These are phyloP conservation scores for Alternaria ventricosa DNA, from an alignment of 2,329 filamentous ascomycete species.

Conservation along the genomic window DNA sequence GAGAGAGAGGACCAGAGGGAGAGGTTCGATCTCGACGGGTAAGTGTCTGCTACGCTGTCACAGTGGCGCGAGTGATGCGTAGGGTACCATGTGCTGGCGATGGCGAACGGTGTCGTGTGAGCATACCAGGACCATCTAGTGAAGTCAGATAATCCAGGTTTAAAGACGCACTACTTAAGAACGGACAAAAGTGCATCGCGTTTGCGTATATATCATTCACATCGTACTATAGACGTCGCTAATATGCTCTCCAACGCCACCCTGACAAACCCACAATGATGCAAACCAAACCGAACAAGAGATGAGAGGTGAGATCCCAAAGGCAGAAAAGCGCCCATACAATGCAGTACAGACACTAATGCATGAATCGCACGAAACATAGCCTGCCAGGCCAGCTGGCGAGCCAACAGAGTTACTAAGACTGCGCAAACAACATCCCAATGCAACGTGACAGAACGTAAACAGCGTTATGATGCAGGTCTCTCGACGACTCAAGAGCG, in stretches of 20 bases:
- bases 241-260: background rate
- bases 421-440: conserved; percentile 14
- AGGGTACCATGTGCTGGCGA: background rate
- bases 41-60: background rate
- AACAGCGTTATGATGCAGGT: background rate
- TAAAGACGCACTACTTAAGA: background rate
- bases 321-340: background rate
- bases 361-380: background rate
- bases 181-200: background rate
- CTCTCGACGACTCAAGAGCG: conserved; percentile 8
- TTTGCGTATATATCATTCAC: background rate
- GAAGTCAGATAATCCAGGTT: background rate
- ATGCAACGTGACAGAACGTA: conserved; percentile 7
- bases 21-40: conserved; percentile 46
- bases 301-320: background rate
- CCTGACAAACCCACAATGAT: background rate
- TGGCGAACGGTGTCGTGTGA: background rate
- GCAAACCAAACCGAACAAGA: background rate
- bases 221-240: background rate
- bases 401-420: background rate
- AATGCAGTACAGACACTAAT: background rate
- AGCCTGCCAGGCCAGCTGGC: background rate
- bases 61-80: background rate
- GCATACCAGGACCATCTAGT: background rate
- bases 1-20: conserved; percentile 59